Conservation (phyloP, 192 early-diverging fungal genomes). For the Spinellus fusiger region DNA sequence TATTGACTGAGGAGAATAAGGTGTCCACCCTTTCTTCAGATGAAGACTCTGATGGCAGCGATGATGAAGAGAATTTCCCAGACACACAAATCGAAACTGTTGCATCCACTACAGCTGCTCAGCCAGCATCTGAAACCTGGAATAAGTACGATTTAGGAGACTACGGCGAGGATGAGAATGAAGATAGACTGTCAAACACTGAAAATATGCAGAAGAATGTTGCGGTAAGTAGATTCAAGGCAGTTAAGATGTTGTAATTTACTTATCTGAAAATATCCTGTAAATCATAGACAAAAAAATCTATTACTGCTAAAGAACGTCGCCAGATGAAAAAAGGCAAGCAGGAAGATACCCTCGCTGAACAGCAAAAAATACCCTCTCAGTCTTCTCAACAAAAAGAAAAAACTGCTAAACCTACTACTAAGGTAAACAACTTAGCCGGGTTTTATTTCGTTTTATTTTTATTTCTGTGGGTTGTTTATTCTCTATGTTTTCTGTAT, state of each 20-base stretch:
- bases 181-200: constrained; percentile 17
- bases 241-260: background rate
- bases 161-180: constrained; percentile 46
- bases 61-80: constrained; percentile 46
- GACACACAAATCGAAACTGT: constrained; percentile 35
- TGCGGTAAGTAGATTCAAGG: background rate
- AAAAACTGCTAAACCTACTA: constrained; percentile 18
- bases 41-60: constrained; percentile 22
- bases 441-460: background rate
- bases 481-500: constrained; percentile 3
- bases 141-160: constrained; percentile 50
- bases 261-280: constrained; percentile 2
- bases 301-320: constrained; percentile 80
- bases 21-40: constrained; percentile 14
- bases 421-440: constrained; percentile 9
- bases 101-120: background rate
- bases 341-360: constrained; percentile 3
- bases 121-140: constrained; percentile 4
- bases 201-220: background rate
- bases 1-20: constrained; percentile 19
- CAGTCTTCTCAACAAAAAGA: constrained; percentile 1
- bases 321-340: constrained; percentile 69
- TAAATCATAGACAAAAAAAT: constrained; percentile 24
- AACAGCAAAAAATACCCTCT: background rate
- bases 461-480: background rate